A percentile compares a stretch with the other conserved stretches of the same genome.
Conservation (phyloP, 192 early-diverging fungal species). For the Lobosporangium transversale region DNA sequence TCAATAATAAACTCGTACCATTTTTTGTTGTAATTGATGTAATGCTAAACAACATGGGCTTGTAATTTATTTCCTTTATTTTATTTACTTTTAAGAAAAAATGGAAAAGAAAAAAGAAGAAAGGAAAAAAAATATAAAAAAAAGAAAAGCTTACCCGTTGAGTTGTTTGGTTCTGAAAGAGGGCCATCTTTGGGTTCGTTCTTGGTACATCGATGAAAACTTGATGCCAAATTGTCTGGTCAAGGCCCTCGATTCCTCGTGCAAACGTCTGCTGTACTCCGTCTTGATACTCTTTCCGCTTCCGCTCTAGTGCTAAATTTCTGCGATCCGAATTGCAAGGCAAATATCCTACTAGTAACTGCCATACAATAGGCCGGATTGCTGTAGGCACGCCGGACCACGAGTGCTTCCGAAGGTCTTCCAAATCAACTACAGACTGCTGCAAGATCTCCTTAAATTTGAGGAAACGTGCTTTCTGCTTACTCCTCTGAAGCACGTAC, state of each 20-base stretch:
- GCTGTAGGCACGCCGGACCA: conserved; percentile 95
- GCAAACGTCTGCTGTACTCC: conserved; percentile 85
- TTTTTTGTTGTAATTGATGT: too few relatives aligned
- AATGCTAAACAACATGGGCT: too few relatives aligned
- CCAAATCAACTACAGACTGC: conserved; percentile 75
- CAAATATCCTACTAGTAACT: conserved; percentile 91
- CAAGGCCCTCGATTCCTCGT: conserved; percentile 78
- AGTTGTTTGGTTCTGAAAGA: conserved; percentile 84
- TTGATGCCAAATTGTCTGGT: conserved; percentile 92
- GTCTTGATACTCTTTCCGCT: conserved; percentile 94
- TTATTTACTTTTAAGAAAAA: too few relatives aligned
- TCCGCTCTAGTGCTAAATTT: conserved; percentile 83
- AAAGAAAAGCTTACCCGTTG: conserved; percentile 70
- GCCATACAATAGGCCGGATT: conserved; percentile 91
- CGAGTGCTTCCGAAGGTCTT: conserved; percentile 81
- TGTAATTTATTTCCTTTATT: too few relatives aligned
- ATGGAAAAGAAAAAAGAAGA: too few relatives aligned
- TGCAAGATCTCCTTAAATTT: conserved; percentile 62
- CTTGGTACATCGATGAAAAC: conserved; percentile 91
- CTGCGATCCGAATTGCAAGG: conserved; percentile 90
- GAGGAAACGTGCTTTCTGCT: conserved; percentile 47
- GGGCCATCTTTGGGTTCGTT: conserved; percentile 84
- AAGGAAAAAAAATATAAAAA: neutral
- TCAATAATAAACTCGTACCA: too few relatives aligned
- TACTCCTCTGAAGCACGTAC: conserved; percentile 47